Evolutionary conservation across 108 stramenopile genomes (phyloP).

Genomic region (Pseudonitzschia multiseries): DNA sequence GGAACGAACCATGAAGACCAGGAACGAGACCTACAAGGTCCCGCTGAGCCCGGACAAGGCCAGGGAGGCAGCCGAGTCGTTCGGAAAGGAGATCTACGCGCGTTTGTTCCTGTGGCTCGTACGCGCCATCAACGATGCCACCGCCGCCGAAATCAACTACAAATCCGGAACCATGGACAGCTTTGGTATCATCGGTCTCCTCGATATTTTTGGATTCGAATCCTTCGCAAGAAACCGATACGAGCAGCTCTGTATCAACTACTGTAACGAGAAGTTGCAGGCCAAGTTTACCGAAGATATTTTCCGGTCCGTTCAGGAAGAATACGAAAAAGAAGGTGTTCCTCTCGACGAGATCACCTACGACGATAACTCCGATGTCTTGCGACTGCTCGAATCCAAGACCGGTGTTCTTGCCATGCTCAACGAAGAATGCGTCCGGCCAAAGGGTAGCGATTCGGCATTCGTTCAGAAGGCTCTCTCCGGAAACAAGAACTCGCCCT

Average conservation of each 20-base stretch:
- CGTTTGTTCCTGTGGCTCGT: conserved; percentile 84
- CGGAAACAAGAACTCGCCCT: conserved; percentile 60
- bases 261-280: conserved; percentile 92
- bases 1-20: conserved; percentile 75
- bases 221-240: conserved; percentile 87
- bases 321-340: conserved; percentile 95
- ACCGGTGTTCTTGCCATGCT: conserved; percentile 91
- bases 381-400: conserved; percentile 92
- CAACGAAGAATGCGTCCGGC: conserved; percentile 95
- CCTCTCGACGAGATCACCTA: conserved; percentile 84
- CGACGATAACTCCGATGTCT: conserved; percentile 91
- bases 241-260: conserved; percentile 93
- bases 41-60: conserved; percentile 70
- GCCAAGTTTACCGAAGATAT: conserved; percentile 91
- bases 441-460: conserved; percentile 81
- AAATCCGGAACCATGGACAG: conserved; percentile 37
- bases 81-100: conserved; percentile 91
- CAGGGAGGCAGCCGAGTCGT: conserved; percentile 83
- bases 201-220: conserved; percentile 99
- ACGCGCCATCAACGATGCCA: conserved; percentile 76
- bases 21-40: conserved; percentile 80
- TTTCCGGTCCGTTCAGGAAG: conserved; percentile 84
- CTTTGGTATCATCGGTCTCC: conserved; percentile 87
- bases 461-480: conserved; percentile 71
- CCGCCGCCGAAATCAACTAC: conserved; percentile 55